Base-by-base conservation (phyloP, 2,329 filamentous ascomycete genomes). In the Epicoccum sorghinum region DNA sequence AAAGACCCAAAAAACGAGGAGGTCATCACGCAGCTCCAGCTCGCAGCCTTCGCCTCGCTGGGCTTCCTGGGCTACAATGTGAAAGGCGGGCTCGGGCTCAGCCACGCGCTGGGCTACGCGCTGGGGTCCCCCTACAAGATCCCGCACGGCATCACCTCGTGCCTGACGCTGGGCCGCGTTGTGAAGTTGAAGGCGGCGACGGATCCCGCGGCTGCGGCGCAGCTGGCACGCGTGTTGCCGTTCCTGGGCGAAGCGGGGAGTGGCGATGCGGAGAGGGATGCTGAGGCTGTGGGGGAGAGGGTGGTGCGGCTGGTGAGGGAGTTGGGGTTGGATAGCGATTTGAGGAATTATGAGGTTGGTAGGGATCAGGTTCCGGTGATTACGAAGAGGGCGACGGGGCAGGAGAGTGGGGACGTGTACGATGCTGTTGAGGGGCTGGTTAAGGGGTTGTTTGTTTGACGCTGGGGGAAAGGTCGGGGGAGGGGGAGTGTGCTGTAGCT, bases 71-170 rank as follows among this genome's bases (percentile, higher is more conserved):
- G 80, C 0, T 69, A 76, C 54, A 82, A 83, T 48, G 59, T 83
- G 25, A 79, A 80, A 39, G 80, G 79, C n/a, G 77, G 77, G 0
- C 65, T 84, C 0, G 82, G 82, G 0, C 68, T 85, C 2, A 74
- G 67, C 3, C 80, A 82, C 52, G 68, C 71, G 0, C 58, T 82
- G 44, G 79, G 79, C 0, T 83, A 85, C 60, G 82, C 82, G 0
- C 68, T 86, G 3, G 83, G 83, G 0, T 78, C 74, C 2, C 82
- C 83, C 0, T 85, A 84, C 58, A 66, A 72, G 0, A 85, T 86
- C 35, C 83, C 83, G 0, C 82, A 85, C 57, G 82, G 82, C 0
- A 78, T 83, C 40, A 85, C 82, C 0, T 80, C 76, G 1, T 84
- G 82, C 60, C 62, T 85, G 41, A 83, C 82, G 0, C 72, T 85